Base-by-base conservation (phyloP, 1,139 yeast species). In the Hansenula anomala region DNA sequence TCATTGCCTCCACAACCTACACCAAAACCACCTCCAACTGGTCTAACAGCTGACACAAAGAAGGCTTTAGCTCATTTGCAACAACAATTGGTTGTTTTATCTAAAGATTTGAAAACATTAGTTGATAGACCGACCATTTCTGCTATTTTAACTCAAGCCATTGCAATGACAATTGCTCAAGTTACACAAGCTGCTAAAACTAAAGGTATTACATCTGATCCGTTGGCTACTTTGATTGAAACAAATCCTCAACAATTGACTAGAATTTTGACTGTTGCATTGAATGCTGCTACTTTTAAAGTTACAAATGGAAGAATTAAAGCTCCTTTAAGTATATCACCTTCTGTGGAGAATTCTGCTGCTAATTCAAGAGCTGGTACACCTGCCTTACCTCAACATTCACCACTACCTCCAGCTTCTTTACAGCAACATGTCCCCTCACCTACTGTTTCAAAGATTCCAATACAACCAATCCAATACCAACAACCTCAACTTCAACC, bases 161-260 rank as follows among this genome's bases (percentile, higher is more conserved):
- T 89, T 50, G 96, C 96, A 4, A 85, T 90, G 64, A 90, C 96
- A 0, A 88, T 89, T 46, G 90, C 95, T 3, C 96, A 84, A 58
- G 90, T 84, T 6, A 82, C 85, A 44, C 86, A 84, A 47, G 90
- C 90, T 17, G 96, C 96, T 0, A 83, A 86, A 48, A 82, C 80
- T 52, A 87, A 87, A 26, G 94, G 95, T 15, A 81, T 85, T 44
- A 80, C 81, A 2, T 87, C 88, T 22, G 86, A 86, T 51, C 95
- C 90, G 11, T 69, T 84, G 48, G 78, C 85, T 23, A 82, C 86
- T 39, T 71, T 86, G 55, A 89, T 85, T 52, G 95, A 88, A 45
- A 83, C 83, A 53, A 90, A 92, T 41, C 96, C 96, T 2, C 86
- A 82, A 44, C 95, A 87, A 58, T 78, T 89, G 41, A 86, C 92